These are phyloP conservation scores for Ceratocystis diversiconidia DNA, from an alignment of 2,329 filamentous ascomycete genomes.

Conservation along the genomic window DNA sequence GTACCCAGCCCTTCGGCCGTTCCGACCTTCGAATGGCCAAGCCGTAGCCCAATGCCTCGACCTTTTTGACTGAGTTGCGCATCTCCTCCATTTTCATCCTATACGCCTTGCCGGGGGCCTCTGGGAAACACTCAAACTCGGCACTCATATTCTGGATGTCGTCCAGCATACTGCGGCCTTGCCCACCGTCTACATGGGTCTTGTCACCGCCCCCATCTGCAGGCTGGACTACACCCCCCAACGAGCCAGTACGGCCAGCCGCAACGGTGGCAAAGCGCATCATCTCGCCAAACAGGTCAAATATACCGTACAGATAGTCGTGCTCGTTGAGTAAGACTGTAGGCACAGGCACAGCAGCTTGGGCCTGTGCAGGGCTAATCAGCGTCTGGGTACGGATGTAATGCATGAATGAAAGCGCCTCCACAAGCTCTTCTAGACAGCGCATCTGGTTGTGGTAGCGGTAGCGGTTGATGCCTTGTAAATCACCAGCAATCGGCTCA, in stretches of 20 bases:
- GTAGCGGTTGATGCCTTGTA: conserved; percentile 64
- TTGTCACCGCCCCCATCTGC: conserved; percentile 9
- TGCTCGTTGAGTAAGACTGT: conserved; percentile 46
- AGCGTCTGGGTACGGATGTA: conserved; percentile 69
- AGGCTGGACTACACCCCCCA: conserved; percentile 26
- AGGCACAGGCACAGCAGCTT: conserved; percentile 33
- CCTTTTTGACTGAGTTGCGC: conserved; percentile 80
- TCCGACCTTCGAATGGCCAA: conserved; percentile 77
- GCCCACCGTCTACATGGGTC: conserved; percentile 9
- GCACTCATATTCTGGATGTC: conserved; percentile 70
- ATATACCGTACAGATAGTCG: conserved; percentile 82
- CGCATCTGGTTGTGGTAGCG: conserved; percentile 70
- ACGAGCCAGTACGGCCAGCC: conserved; percentile 57
- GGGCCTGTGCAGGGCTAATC: conserved; percentile 51
- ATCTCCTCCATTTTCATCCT: conserved; percentile 75
- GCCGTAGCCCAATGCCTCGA: conserved; percentile 80
- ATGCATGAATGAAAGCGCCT: conserved; percentile 76
- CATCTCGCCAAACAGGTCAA: conserved; percentile 88
- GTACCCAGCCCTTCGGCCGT: conserved; percentile 81
- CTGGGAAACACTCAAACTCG: conserved; percentile 59
- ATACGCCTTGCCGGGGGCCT: conserved; percentile 41
- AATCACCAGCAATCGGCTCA: conserved; percentile 51
- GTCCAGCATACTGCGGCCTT: conserved; percentile 48
- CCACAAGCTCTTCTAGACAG: conserved; percentile 87
- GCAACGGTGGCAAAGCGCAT: conserved; percentile 92